Percentiles rank a stretch among this genome's conserved stretches.
These are phyloP conservation scores for Schizonepeta tenuifolia DNA, from an alignment of 257 asterid species.

Conservation along the genomic window DNA sequence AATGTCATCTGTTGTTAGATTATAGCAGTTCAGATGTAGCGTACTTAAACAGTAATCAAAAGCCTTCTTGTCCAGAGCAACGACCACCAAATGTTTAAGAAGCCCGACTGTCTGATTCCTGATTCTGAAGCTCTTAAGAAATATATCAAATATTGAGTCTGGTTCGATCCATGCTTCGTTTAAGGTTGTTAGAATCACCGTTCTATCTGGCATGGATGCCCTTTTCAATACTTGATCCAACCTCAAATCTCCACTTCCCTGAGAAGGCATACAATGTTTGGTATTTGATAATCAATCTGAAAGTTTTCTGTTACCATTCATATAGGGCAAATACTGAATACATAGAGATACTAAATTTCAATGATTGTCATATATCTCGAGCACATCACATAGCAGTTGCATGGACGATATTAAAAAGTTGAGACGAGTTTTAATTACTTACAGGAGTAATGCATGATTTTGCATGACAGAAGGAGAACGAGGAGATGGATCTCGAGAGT, in stretches of 20 bases:
- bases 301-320: neutral
- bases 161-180: slow-evolving; percentile 60
- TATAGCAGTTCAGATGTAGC: slow-evolving; percentile 45
- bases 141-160: slow-evolving; percentile 51
- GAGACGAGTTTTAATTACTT: slow-evolving; percentile 4
- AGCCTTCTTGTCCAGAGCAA: slow-evolving; percentile 55
- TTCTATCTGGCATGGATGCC: slow-evolving; percentile 50
- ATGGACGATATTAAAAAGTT: neutral
- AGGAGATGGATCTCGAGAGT: slow-evolving; percentile 3
- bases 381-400: neutral
- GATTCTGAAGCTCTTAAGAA: slow-evolving; percentile 55
- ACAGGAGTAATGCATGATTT: slow-evolving; percentile 5
- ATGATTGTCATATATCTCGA: neutral
- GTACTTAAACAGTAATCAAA: slow-evolving; percentile 38
- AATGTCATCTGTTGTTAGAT: slow-evolving; percentile 37
- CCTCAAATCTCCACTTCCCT: slow-evolving; percentile 10
- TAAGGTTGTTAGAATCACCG: slow-evolving; percentile 57
- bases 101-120: slow-evolving; percentile 49
- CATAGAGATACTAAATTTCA: neutral
- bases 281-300: neutral
- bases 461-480: slow-evolving; percentile 13
- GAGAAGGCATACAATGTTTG: neutral
- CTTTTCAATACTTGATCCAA: slow-evolving; percentile 41
- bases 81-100: slow-evolving; percentile 56
- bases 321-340: neutral